Base-by-base conservation (phyloP, 345 rosid species). In the Eucalyptus marginata region DNA sequence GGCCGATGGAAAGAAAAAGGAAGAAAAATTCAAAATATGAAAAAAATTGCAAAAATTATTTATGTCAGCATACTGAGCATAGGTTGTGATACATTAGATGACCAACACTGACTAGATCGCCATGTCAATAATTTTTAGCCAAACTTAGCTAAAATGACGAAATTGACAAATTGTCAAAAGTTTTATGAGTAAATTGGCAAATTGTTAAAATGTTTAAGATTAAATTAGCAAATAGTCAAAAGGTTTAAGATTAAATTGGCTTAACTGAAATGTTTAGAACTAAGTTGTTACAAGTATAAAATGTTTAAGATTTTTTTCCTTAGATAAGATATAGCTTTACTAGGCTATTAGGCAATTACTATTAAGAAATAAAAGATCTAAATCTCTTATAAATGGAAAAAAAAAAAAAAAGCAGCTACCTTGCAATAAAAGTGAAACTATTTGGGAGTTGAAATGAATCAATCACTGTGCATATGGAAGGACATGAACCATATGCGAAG, bases 121-220 rank as follows among this genome's bases (percentile, higher is more conserved):
- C 4, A 62, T 3, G 3, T 62, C 33, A 29, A 7, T 8, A 4
- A 62, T 62, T 62, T 25, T 1, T 7, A 2, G 17, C 4, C 33
- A 62, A 62, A 62, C 29, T 29, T 62, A 6, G 2, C 15, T 7
- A 4, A 7, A 62, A 11, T 0, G 8, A 29, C 8, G 13, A 13
- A 29, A 62, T 6, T 62, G 17, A 1, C 33, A 62, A 54, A 51
- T 14, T 54, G 11, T 16, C 8, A 4, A 22, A 20, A 56, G 13
- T 10, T 56, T 54, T 56, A 22, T 4, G 27, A 56, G 5, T 54
- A 22, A 54, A 20, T 54, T 54, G 27, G 11, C 4, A 54, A 54
- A 54, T 22, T 3, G 10, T 22, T 2, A 29, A 62, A 62, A 29
- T 7, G 8, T 29, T 62, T 13, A 62, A 1, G 0, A 13, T 0